Conservation (phyloP, 108 stramenopile genomes). For the Discostella pseudostelligera region DNA sequence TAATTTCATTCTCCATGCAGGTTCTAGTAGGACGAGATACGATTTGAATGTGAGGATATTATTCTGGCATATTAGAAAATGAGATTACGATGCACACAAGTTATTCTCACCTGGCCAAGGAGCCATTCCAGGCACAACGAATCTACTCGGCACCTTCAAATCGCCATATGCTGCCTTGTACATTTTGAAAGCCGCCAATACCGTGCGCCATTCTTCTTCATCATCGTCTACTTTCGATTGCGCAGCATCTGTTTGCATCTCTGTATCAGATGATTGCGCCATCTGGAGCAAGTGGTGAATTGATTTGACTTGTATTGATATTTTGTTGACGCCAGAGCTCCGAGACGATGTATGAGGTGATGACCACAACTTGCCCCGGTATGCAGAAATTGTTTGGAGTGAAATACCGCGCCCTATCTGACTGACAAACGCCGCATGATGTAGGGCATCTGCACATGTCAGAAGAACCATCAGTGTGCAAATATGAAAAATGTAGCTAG, state of each 20-base stretch:
- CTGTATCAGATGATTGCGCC: conserved; percentile 19
- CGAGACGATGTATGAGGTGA: conserved; percentile 2
- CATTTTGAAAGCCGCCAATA: conserved; percentile 76
- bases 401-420: conserved; percentile 11
- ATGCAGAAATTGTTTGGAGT: neutral
- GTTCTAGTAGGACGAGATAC: conserved; percentile 21
- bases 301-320: neutral
- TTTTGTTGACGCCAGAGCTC: neutral
- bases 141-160: conserved; percentile 78
- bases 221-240: conserved; percentile 49
- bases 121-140: conserved; percentile 77
- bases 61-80: neutral
- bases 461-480: conserved; percentile 3
- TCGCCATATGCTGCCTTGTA: conserved; percentile 89
- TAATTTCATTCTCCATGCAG: conserved; percentile 75
- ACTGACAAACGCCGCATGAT: conserved; percentile 20
- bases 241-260: conserved; percentile 9
- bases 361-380: conserved; percentile 3
- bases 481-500: neutral
- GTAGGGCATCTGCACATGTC: conserved; percentile 13
- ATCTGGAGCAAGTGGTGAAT: conserved; percentile 3
- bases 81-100: neutral
- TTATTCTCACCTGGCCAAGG: conserved; percentile 80
- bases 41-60: conserved; percentile 2
- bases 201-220: conserved; percentile 72